Evolutionary conservation across 768 basidiomycete genomes (phyloP).

Genomic region (Xerocomus brunneocitrinus): DNA sequence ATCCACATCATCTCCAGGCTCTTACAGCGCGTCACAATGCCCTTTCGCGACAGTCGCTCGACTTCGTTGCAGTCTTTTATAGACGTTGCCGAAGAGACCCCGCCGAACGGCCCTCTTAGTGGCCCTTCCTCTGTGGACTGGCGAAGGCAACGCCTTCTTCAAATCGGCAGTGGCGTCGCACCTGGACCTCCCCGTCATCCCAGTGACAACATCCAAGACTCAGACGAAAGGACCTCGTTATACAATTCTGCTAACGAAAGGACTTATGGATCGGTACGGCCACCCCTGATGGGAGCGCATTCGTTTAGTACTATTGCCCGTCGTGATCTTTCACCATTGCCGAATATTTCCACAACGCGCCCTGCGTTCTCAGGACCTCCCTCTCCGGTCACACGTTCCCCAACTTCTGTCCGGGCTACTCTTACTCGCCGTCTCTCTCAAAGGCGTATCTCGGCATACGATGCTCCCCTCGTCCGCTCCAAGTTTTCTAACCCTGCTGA

Average conservation of each 20-base stretch:
- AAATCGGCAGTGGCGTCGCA: slow-evolving; percentile 38
- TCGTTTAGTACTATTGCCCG: slow-evolving; percentile 27
- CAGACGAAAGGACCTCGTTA: slow-evolving; percentile 36
- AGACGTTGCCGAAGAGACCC: slow-evolving; percentile 6
- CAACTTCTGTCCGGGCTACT: slow-evolving; percentile 30
- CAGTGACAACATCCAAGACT: slow-evolving; percentile 2
- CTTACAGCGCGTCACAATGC: slow-evolving; percentile 11
- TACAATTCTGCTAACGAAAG: slow-evolving; percentile 25
- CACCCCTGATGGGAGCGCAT: slow-evolving; percentile 24
- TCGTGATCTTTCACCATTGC: slow-evolving; percentile 36
- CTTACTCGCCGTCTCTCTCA: slow-evolving; percentile 41
- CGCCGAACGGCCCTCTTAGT: slow-evolving; percentile 35
- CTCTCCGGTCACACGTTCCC: slow-evolving; percentile 29
- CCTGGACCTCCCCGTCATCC: neutral
- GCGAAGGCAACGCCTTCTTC: slow-evolving; percentile 57
- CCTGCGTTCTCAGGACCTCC: slow-evolving; percentile 36
- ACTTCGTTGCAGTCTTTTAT: slow-evolving; percentile 17
- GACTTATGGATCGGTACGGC: slow-evolving; percentile 56
- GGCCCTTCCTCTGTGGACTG: slow-evolving; percentile 55
- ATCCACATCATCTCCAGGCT: neutral
- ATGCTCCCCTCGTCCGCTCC: slow-evolving; percentile 40
- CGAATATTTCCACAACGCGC: slow-evolving; percentile 29
- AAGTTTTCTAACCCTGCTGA: slow-evolving; percentile 33
- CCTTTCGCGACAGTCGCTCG: slow-evolving; percentile 16
- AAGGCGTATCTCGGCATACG: slow-evolving; percentile 73